Conservation (phyloP, 2,329 filamentous ascomycete genomes). For the Cylindrodendrum hubeiense region DNA sequence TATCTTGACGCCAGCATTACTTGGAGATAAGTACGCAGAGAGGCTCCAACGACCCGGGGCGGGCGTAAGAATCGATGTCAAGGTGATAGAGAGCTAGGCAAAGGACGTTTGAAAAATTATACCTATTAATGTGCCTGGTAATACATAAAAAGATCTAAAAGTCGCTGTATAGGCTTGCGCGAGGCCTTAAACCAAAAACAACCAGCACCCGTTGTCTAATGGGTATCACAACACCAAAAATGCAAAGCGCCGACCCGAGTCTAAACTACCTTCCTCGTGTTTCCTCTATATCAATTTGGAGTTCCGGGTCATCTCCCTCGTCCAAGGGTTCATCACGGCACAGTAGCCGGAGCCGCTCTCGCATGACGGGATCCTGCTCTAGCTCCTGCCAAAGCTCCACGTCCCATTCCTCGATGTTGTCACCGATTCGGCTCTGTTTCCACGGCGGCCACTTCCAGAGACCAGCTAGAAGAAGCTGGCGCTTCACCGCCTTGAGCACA, state of each 20-base stretch:
- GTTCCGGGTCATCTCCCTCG: conserved; percentile 40
- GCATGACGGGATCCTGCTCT: conserved; percentile 63
- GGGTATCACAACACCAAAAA: conserved; percentile 42
- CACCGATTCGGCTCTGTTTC: conserved; percentile 49
- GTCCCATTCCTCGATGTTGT: conserved; percentile 63
- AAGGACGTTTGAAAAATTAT: conserved; percentile 8
- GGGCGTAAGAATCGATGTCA: conserved; percentile 28
- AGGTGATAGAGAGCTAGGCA: not conserved
- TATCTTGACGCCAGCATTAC: conserved; percentile 33
- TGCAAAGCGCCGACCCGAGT: conserved; percentile 16
- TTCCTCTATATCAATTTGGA: conserved; percentile 34
- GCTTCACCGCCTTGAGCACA: conserved; percentile 63
- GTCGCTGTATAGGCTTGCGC: conserved; percentile 10
- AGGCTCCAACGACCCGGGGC: conserved; percentile 24
- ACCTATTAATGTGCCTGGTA: conserved; percentile 11
- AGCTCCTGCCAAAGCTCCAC: conserved; percentile 70
- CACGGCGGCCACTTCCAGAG: conserved; percentile 62
- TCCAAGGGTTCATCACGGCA: conserved; percentile 50
- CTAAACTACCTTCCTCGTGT: conserved; percentile 24
- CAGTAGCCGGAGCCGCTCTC: conserved; percentile 56
- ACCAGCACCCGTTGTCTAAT: conserved; percentile 32
- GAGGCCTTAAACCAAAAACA: conserved; percentile 11
- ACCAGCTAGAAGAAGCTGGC: conserved; percentile 59
- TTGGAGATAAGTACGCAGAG: conserved; percentile 29
- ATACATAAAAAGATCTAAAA: conserved; percentile 1